Base-by-base conservation (phyloP, 176 grass and related monocot genomes). In the Metroxylon sagu region DNA sequence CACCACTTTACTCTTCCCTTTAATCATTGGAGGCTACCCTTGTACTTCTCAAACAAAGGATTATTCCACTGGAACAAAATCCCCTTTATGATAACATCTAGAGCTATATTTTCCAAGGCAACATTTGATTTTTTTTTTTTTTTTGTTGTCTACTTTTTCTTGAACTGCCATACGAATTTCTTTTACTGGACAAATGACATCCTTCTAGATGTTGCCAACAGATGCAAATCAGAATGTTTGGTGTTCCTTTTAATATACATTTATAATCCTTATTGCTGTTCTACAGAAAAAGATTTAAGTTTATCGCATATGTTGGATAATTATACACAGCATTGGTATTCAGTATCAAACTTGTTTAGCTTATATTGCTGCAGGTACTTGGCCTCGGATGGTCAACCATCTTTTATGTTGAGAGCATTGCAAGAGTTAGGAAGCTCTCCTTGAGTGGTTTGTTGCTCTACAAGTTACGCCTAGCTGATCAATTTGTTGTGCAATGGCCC, bases 371-470 rank as follows among this genome's bases (percentile, higher is more conserved):
- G 49, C 60, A 97, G 87, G 67, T 85, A 26, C 50, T 88, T 74
- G 87, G 92, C 57, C 57, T 86, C 23, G 69, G 77, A 73, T 88
- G 84, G 83, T 97, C 78, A 31, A 71, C 73, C 19, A 88, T 91
- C 68, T 80, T 97, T 79, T 97, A 97, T 25, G 73, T 88, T 5
- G 87, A 97, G 81, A 97, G 87, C 30, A 97, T 91, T 60, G 93
- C 93, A 60, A 80, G 87, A 80, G 93, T 92, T 67, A 75, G 68
- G 69, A 98, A 85, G 64, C 69, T 98, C 63, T 98, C 84, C 0
- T 76, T 85, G 67, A 98, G 93, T 6, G 87, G 87, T 1, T 75
- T 98, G 57, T 67, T 98, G 70, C 27, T 98, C 29, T 92, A 89
- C 70, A 98, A 98, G 85, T 71, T 98, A 60, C 58, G 60, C 14